Evolutionary conservation across 805 yeast species (phyloP).

Genomic region (Candida ovalis): DNA sequence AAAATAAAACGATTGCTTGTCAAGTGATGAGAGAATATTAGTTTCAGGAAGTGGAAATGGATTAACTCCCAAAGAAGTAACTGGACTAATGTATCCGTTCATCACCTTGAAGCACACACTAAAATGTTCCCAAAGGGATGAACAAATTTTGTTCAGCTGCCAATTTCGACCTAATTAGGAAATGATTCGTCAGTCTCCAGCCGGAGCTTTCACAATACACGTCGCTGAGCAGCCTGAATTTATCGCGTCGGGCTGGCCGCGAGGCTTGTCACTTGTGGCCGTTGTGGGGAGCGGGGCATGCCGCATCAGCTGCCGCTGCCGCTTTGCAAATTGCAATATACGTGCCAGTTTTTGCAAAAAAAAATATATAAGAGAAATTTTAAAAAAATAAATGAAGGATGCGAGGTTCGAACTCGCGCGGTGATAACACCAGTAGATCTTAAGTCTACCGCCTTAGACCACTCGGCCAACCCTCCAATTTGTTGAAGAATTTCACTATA

Average conservation of each 20-base stretch:
- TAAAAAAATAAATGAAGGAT: slow-evolving; percentile 11
- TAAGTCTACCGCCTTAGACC: slow-evolving; percentile 19
- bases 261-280: no score
- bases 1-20: no score
- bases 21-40: no score
- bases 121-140: not conserved
- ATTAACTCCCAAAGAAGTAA: not conserved
- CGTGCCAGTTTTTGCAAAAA: not conserved
- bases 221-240: not conserved
- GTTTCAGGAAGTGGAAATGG: not conserved
- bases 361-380: not conserved
- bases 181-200: not conserved
- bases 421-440: slow-evolving; percentile 14
- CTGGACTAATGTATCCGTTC: not conserved
- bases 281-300: no score
- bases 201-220: not conserved
- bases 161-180: not conserved
- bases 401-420: slow-evolving; percentile 20
- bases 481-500: no score
- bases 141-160: not conserved
- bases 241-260: no score
- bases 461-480: slow-evolving; percentile 17
- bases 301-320: no score
- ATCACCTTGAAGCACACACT: not conserved
- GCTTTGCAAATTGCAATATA: no score